phyloP scores from a whole-genome alignment of 495 filamentous ascomycete genomes.

The Trichoderma orchidacearum region DNA sequence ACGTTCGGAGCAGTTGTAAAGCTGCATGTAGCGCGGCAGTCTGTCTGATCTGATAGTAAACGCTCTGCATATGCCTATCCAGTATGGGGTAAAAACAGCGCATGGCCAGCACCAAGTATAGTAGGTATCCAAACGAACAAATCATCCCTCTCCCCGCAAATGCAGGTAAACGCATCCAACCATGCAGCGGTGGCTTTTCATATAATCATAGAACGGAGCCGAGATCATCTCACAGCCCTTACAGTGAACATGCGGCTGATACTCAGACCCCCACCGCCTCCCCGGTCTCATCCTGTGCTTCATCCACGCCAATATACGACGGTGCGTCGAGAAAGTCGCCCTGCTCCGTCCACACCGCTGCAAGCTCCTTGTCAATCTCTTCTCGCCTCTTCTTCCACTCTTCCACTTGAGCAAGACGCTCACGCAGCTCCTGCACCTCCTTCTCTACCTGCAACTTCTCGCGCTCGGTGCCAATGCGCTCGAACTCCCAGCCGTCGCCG shows the following conservation, averaged over 20 bases:
- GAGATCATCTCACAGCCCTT: background rate
- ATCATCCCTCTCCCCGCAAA: too few species aligned
- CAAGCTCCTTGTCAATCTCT: constrained; percentile 50
- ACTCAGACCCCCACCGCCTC: background rate
- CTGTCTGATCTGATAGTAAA: too few species aligned
- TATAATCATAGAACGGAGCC: too few species aligned
- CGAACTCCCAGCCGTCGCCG: constrained; percentile 67
- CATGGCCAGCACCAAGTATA: too few species aligned
- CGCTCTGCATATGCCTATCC: too few species aligned
- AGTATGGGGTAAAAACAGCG: too few species aligned
- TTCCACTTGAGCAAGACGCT: constrained; percentile 66
- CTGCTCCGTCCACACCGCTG: constrained; percentile 40
- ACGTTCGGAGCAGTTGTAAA: too few species aligned
- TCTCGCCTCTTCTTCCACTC: constrained; percentile 66
- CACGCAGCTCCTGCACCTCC: constrained; percentile 72
- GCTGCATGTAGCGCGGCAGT: too few species aligned
- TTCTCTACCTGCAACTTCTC: constrained; percentile 86
- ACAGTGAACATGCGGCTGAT: background rate
- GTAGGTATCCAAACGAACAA: too few species aligned
- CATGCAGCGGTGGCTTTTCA: too few species aligned
- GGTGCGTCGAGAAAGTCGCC: constrained; percentile 28
- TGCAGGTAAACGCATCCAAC: too few species aligned
- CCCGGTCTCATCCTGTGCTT: background rate
- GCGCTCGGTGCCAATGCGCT: constrained; percentile 79
- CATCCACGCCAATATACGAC: background rate